Percentiles rank a stretch among this genome's conserved stretches.
phyloP scores from a whole-genome alignment of 2,329 filamentous ascomycete species.

The Colletotrichum sp. region DNA sequence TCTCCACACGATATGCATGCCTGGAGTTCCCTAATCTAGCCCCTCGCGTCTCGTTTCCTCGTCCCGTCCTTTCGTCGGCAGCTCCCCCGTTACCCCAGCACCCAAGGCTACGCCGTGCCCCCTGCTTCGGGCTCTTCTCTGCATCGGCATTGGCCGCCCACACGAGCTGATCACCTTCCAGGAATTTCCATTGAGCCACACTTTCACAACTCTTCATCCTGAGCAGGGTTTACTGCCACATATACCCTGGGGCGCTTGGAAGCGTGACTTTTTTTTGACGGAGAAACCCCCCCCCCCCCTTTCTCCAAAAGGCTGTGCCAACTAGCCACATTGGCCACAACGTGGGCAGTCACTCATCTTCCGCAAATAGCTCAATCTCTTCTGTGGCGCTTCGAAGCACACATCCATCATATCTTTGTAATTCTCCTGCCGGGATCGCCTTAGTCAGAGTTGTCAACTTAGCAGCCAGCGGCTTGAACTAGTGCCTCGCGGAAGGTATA shows the following conservation, averaged over 20 bases:
- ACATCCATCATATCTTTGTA: slow-evolving; percentile 11
- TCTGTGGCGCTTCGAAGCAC: slow-evolving; percentile 15
- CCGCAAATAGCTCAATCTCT: slow-evolving; percentile 22
- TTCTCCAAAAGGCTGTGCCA: slow-evolving; percentile 17
- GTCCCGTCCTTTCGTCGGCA: slow-evolving; percentile 18
- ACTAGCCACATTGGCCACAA: slow-evolving; percentile 22
- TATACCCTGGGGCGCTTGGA: slow-evolving; percentile 15
- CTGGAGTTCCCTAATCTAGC: slow-evolving; percentile 7
- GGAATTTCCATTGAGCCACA: slow-evolving; percentile 18
- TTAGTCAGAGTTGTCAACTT: neutral
- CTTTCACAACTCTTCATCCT: slow-evolving; percentile 2
- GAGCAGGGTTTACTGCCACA: slow-evolving; percentile 20
- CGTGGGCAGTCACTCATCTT: slow-evolving; percentile 13
- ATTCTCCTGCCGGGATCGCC: neutral
- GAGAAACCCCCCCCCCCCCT: neutral
- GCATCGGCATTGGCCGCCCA: slow-evolving; percentile 20
- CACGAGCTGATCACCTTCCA: slow-evolving; percentile 18
- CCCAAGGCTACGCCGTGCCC: slow-evolving; percentile 8
- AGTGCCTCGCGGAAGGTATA: slow-evolving; percentile 18
- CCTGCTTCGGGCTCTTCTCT: slow-evolving; percentile 23
- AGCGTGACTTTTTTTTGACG: slow-evolving; percentile 2
- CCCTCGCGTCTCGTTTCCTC: slow-evolving; percentile 17
- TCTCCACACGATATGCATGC: slow-evolving; percentile 20
- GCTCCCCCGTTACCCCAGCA: slow-evolving; percentile 10
- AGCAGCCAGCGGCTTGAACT: slow-evolving; percentile 2